These are phyloP conservation scores for Cinnamomum micranthum DNA, from an alignment of 164 flowering plant genomes.

Conservation along the genomic window DNA sequence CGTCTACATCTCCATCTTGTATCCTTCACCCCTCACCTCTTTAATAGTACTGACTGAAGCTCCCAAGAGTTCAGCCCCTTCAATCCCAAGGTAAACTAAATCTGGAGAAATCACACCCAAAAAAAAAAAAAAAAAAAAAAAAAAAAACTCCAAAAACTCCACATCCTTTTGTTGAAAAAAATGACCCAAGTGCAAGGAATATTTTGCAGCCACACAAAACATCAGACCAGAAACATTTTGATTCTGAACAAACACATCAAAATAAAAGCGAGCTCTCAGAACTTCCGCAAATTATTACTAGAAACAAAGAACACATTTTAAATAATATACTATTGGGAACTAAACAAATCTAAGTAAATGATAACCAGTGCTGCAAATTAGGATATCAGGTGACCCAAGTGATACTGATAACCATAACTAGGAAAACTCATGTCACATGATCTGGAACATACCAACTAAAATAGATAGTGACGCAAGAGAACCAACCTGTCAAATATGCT, in stretches of 20 bases:
- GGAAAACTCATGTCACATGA: conserved; percentile 7
- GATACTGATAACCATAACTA: conserved; percentile 11
- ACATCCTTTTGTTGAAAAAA: neutral
- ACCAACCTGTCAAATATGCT: conserved; percentile 35
- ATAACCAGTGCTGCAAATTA: neutral
- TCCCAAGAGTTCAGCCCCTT: no score
- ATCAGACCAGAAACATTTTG: neutral
- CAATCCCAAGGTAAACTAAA: no score
- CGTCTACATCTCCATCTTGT: no score
- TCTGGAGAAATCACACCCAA: no score
- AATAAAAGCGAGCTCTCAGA: neutral
- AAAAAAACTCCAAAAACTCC: neutral
- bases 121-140: no score
- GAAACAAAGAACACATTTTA: neutral
- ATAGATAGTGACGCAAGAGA: conserved; percentile 22
- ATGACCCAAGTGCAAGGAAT: neutral
- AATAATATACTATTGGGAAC: neutral
- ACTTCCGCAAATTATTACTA: conserved; percentile 1
- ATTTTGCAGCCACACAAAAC: neutral
- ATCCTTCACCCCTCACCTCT: no score
- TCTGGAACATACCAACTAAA: conserved; percentile 26
- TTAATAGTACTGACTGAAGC: no score
- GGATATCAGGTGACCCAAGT: neutral
- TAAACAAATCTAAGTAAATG: neutral
- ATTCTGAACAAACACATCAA: neutral